A percentile compares a stretch with the other conserved stretches of the same genome.
Evolutionary conservation across 1,284 basidiomycete genomes (phyloP).

Genomic region (Chalciporus sp.): DNA sequence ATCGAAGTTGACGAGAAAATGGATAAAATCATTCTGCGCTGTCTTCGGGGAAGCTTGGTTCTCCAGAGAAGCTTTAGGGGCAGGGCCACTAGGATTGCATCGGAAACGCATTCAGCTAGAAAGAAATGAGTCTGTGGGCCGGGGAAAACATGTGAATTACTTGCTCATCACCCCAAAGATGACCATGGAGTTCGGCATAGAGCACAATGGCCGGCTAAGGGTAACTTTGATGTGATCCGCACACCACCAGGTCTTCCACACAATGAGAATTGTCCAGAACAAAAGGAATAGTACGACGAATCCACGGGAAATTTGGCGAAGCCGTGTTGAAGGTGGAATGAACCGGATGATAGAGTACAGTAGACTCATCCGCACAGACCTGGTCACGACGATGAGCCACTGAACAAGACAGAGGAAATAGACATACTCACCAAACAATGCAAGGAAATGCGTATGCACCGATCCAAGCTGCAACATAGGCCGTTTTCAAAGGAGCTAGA

Average conservation of each 20-base stretch:
- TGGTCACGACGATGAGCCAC: too few species aligned
- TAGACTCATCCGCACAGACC: constrained; percentile 23
- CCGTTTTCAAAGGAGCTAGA: too few species aligned
- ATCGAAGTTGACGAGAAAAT: constrained; percentile 11
- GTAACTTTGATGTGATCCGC: neutral
- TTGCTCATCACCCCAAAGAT: constrained; percentile 6
- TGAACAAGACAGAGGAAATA: neutral
- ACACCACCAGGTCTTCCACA: constrained; percentile 11
- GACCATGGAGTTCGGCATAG: neutral
- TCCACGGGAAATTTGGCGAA: too few species aligned
- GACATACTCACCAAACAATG: constrained; percentile 11
- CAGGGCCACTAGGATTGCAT: neutral
- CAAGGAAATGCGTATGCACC: neutral
- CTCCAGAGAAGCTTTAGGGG: constrained; percentile 16
- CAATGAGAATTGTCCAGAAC: constrained; percentile 4
- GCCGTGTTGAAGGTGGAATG: too few species aligned
- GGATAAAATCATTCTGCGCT: constrained; percentile 17
- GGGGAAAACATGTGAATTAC: too few species aligned
- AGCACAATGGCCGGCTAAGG: neutral
- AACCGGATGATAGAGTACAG: too few species aligned
- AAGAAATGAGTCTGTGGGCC: neutral
- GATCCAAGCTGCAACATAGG: too few species aligned
- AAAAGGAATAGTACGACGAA: constrained; percentile 6
- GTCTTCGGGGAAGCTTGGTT: constrained; percentile 12
- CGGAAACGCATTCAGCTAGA: constrained; percentile 6